Base-by-base conservation (phyloP, 129 eudicot genomes). In the Silybum marianum region DNA sequence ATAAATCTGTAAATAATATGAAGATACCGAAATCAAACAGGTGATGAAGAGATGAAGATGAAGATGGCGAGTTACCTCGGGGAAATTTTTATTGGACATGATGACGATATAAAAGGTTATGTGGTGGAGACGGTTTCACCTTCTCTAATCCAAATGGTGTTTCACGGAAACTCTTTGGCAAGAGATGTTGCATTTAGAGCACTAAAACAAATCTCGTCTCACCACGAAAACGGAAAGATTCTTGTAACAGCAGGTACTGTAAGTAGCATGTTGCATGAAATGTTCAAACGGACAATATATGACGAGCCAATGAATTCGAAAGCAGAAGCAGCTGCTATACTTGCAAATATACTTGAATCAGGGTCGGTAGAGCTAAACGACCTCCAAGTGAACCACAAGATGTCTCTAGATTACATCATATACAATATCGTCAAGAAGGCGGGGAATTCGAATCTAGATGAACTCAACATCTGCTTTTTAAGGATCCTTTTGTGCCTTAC, bases 341-440 rank as follows among this genome's bases (percentile, higher is more conserved):
- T 92, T 38, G 93, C 97, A 24, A 90, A 92, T 69, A 85, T 88
- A 71, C 88, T 92, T 36, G 93, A 88, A 67, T 90, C 97, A 1
- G 95, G 91, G 32, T 78, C 73, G 10, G 51, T 82, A 7, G 87
- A 79, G 71, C 66, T 92, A 69, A 86, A 82, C 36, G 84, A 83
- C 48, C 79, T 90, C 66, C 92, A 84, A 48, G 87, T 84, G 24
- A 88, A 80, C 72, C 87, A 80, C 83, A 85, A 83, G 21, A 78
- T 88, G 90, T 81, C 84, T 30, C 88, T 91, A 44, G 85, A 87
- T 66, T 92, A 90, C 80, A 80, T 85, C 12, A 84, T 88, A 19
- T 87, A 78, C 85, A 90, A 85, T 84, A 73, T 92, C 46, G 65
- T 92, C n/a, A 28, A 72, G 85, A 79, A 78, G 74, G 75, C 88